Conservation (phyloP, 2,329 filamentous ascomycete species). For the Diaporthe citri region DNA sequence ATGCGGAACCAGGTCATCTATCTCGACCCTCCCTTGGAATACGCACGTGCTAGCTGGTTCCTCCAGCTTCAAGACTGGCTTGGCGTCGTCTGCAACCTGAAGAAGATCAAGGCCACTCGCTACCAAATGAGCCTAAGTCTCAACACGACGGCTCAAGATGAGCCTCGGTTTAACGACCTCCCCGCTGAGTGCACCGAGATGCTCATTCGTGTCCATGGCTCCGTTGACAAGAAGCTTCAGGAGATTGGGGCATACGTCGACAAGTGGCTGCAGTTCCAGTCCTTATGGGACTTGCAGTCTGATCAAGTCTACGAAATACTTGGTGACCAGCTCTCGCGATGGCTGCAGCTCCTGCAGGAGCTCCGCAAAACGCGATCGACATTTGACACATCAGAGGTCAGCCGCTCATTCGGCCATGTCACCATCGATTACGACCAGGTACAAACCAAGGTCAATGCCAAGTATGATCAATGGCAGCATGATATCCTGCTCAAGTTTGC, state of each 20-base stretch:
- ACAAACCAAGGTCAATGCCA: constrained; percentile 97
- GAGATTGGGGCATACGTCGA: constrained; percentile 90
- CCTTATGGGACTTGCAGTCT: constrained; percentile 95
- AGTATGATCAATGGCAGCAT: constrained; percentile 99
- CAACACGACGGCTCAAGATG: constrained; percentile 73
- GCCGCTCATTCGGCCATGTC: constrained; percentile 91
- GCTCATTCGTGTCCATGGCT: constrained; percentile 83
- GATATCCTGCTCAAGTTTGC: constrained; percentile 97
- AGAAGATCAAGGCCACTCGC: constrained; percentile 93
- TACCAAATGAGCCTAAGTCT: constrained; percentile 84
- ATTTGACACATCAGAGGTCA: constrained; percentile 97
- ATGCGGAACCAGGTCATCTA: constrained; percentile 99
- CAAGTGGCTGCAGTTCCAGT: constrained; percentile 99
- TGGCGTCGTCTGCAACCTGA: constrained; percentile 89
- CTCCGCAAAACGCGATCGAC: constrained; percentile 95
- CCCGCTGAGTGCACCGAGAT: constrained; percentile 85
- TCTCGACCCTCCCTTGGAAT: constrained; percentile 92
- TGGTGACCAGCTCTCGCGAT: constrained; percentile 90
- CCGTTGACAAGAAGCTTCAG: constrained; percentile 84
- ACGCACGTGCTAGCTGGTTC: constrained; percentile 93
- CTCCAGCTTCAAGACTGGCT: constrained; percentile 94
- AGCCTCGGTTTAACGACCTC: constrained; percentile 84
- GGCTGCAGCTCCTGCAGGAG: constrained; percentile 96
- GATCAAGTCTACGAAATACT: constrained; percentile 95
- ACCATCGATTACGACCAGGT: constrained; percentile 99